These are phyloP conservation scores for Malassezia vespertilionis DNA, from an alignment of 1,284 basidiomycete genomes.

Conservation along the genomic window DNA sequence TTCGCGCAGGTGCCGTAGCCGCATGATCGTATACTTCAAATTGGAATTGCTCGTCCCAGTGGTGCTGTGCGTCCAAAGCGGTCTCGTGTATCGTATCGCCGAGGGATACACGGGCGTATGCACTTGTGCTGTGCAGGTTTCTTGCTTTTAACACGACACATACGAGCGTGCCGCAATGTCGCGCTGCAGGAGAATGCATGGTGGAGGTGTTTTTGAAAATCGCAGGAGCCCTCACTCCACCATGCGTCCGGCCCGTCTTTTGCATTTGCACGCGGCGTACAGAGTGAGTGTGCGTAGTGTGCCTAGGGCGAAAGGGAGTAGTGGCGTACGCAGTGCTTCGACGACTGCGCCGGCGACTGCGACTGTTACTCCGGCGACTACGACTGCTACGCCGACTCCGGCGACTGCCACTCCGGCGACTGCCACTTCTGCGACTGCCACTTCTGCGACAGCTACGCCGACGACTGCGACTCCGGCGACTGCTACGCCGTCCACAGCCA, in stretches of 20 bases:
- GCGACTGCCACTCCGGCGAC: neutral
- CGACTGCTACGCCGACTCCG: too few relatives aligned
- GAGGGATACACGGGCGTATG: slow-evolving; percentile 71
- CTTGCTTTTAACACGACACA: slow-evolving; percentile 81
- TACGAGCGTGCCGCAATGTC: slow-evolving; percentile 79
- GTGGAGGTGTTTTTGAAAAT: neutral
- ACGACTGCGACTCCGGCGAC: neutral
- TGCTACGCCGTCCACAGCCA: neutral
- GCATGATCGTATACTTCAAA: slow-evolving; percentile 72
- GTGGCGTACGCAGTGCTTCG: too few relatives aligned
- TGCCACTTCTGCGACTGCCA: neutral
- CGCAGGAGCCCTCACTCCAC: too few relatives aligned
- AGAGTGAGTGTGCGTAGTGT: too few relatives aligned
- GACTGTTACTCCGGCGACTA: too few relatives aligned
- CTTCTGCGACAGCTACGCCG: neutral
- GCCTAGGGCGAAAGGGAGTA: too few relatives aligned
- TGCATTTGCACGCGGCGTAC: too few relatives aligned
- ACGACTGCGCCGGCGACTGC: too few relatives aligned
- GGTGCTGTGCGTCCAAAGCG: slow-evolving; percentile 78
- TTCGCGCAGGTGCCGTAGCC: slow-evolving; percentile 66
- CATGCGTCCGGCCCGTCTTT: too few relatives aligned
- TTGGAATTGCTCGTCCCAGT: slow-evolving; percentile 96
- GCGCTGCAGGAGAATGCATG: slow-evolving; percentile 2
- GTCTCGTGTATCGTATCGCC: slow-evolving; percentile 59
- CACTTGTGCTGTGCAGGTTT: slow-evolving; percentile 44